phyloP scores from a whole-genome alignment of 202 grass and related monocot species.

The Zoysia matrella region DNA sequence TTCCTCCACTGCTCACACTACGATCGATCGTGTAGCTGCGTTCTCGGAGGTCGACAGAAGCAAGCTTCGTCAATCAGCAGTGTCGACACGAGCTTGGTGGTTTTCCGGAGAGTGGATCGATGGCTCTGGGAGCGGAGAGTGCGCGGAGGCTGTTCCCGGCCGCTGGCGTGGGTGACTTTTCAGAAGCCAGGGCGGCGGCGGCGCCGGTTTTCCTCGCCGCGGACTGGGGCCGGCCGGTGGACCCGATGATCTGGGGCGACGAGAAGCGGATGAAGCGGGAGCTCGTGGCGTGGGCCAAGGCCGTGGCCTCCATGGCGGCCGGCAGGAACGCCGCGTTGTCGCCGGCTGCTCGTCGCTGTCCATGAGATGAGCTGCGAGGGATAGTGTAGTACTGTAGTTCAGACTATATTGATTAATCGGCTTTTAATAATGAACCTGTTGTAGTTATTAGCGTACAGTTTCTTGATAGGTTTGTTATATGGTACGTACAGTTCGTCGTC shows the following conservation, averaged over 20 bases:
- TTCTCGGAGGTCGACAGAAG: no score
- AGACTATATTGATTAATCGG: neutral
- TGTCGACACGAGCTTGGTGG: no score
- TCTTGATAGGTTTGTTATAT: neutral
- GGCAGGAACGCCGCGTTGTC: neutral
- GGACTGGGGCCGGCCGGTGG: no score
- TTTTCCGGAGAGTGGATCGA: neutral
- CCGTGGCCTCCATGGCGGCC: slow-evolving; percentile 63
- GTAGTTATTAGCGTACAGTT: neutral
- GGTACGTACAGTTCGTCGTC: neutral
- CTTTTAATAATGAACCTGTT: neutral
- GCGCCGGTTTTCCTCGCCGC: no score
- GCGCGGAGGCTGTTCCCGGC: slow-evolving; percentile 14
- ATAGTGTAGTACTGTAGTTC: neutral
- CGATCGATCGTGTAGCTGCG: no score
- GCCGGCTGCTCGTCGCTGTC: neutral
- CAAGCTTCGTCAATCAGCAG: no score
- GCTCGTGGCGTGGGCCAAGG: slow-evolving; percentile 62
- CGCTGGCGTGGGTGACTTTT: neutral
- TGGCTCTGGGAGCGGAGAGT: slow-evolving; percentile 45
- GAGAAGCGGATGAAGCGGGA: no score
- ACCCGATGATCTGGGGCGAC: no score
- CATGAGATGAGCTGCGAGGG: neutral
- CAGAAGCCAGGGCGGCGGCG: neutral
- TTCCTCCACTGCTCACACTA: neutral